Evolutionary conservation across 768 basidiomycete species (phyloP).

Genomic region (Termitomyces titanicus): DNA sequence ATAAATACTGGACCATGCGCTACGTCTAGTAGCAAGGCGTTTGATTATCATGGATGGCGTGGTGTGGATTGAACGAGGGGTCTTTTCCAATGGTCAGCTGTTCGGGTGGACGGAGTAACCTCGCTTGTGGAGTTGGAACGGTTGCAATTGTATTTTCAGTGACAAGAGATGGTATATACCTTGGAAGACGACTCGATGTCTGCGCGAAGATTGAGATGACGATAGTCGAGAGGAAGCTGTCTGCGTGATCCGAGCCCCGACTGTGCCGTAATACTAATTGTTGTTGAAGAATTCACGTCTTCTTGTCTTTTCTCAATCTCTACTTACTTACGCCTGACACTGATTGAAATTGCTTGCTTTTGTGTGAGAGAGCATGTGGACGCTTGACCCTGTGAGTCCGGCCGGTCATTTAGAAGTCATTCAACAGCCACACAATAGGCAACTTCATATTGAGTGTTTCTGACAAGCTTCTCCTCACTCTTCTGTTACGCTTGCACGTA

Average conservation of each 20-base stretch:
- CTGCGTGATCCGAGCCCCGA: neutral
- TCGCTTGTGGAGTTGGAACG: constrained; percentile 8
- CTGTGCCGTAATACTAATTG: neutral
- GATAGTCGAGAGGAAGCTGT: neutral
- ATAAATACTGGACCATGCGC: constrained; percentile 4
- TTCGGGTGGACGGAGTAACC: constrained; percentile 5
- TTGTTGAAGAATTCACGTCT: too few relatives aligned
- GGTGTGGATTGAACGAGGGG: neutral
- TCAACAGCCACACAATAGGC: neutral
- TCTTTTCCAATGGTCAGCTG: constrained; percentile 12
- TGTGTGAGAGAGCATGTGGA: neutral
- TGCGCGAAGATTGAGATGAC: neutral
- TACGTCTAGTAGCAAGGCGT: constrained; percentile 14
- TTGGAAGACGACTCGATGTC: neutral
- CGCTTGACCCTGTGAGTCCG: too few relatives aligned
- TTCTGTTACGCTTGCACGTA: constrained; percentile 9
- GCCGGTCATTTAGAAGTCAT: neutral
- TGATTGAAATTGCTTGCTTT: neutral
- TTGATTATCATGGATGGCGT: constrained; percentile 11
- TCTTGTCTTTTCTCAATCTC: too few relatives aligned
- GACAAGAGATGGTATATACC: neutral
- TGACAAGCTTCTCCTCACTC: neutral
- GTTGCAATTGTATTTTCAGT: neutral
- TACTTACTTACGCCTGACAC: neutral
- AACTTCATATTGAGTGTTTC: neutral